These are phyloP conservation scores for Erythrophleum ivorense DNA, from an alignment of 331 rosid genomes.

Conservation along the genomic window DNA sequence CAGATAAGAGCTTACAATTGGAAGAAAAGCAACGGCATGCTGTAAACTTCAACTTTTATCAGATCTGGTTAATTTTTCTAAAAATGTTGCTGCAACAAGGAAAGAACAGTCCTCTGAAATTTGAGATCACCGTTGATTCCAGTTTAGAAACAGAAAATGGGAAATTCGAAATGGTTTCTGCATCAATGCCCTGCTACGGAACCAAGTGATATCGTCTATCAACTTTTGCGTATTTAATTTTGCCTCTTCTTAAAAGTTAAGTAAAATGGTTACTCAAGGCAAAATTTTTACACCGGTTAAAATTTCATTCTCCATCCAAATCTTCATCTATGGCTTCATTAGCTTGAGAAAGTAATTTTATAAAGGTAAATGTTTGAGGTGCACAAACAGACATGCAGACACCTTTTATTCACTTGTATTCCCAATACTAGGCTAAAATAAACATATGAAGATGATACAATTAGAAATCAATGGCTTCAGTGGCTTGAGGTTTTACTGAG, in stretches of 20 bases:
- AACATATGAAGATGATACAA: neutral
- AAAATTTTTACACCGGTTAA: neutral
- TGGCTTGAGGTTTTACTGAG: neutral
- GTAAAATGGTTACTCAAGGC: neutral
- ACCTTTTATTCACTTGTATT: neutral
- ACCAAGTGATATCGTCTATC: slow-evolving; percentile 36
- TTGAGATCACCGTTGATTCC: slow-evolving; percentile 59
- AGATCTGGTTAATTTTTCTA: slow-evolving; percentile 71
- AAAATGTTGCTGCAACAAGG: slow-evolving; percentile 71
- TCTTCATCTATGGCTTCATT: neutral
- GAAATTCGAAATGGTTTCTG: slow-evolving; percentile 71
- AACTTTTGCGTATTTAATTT: neutral
- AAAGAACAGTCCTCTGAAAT: slow-evolving; percentile 66
- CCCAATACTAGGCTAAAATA: too few relatives aligned
- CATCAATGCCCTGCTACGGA: slow-evolving; percentile 59
- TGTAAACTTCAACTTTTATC: slow-evolving; percentile 45
- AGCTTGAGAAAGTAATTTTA: neutral
- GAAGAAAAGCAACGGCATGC: slow-evolving; percentile 37
- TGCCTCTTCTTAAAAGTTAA: neutral
- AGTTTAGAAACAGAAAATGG: slow-evolving; percentile 62
- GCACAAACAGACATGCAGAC: neutral
- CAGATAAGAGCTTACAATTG: slow-evolving; percentile 26
- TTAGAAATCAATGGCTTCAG: neutral
- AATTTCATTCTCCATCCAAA: neutral
- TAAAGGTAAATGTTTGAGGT: neutral